Evolutionary conservation across 2,329 filamentous ascomycete species (phyloP).

Genomic region (Talaromyces sp.): DNA sequence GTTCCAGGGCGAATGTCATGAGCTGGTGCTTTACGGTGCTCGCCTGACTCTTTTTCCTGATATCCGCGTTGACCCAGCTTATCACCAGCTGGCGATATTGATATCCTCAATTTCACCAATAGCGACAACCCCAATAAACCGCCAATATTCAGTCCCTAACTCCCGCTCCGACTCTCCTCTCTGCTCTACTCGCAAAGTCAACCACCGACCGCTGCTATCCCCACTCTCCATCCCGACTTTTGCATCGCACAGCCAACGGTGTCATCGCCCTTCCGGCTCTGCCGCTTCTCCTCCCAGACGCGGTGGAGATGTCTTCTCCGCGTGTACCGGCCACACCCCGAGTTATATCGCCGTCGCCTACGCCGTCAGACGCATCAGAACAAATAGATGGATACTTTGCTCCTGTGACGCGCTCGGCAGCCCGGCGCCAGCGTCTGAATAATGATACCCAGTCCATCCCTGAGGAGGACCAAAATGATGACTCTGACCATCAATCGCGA

Average conservation of each 20-base stretch:
- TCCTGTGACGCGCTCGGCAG: slow-evolving; percentile 72
- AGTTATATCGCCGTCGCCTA: slow-evolving; percentile 85
- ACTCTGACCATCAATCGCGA: slow-evolving; percentile 58
- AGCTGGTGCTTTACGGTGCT: slow-evolving; percentile 4
- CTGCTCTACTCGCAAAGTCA: slow-evolving; percentile 24
- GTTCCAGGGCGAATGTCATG: background rate
- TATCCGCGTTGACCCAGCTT: slow-evolving; percentile 3
- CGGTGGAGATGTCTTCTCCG: slow-evolving; percentile 44
- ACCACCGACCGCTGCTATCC: background rate
- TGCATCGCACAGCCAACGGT: slow-evolving; percentile 25
- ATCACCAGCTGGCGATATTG: background rate
- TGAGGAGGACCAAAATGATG: slow-evolving; percentile 50
- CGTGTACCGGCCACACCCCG: slow-evolving; percentile 68
- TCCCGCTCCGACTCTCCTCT: slow-evolving; percentile 21
- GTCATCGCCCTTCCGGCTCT: slow-evolving; percentile 38
- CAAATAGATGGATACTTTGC: slow-evolving; percentile 63
- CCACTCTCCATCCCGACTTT: slow-evolving; percentile 17
- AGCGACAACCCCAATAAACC: slow-evolving; percentile 13
- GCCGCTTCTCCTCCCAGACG: slow-evolving; percentile 44
- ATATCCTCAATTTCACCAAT: background rate
- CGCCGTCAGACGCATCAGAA: slow-evolving; percentile 52
- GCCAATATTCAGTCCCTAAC: slow-evolving; percentile 36
- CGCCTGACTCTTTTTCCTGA: background rate
- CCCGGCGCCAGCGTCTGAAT: slow-evolving; percentile 53
- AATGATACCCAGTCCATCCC: slow-evolving; percentile 57